Percentiles rank a stretch among this genome's conserved stretches.
Conservation (phyloP, 2,329 filamentous ascomycete genomes). For the Alternaria longipes region DNA sequence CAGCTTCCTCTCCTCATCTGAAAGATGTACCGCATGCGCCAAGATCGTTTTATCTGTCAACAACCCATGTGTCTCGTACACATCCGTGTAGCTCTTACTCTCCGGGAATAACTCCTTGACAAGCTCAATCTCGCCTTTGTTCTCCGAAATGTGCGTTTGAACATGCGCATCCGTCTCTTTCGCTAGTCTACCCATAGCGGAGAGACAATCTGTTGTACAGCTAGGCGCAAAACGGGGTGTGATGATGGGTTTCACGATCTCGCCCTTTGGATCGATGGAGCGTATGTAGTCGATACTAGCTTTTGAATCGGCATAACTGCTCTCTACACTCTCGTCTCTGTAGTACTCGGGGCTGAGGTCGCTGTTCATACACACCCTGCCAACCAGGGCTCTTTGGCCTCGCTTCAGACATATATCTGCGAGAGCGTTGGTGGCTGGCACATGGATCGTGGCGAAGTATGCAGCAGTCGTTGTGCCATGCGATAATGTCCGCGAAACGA, state of each 20-base stretch:
- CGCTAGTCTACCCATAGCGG: constrained; percentile 71
- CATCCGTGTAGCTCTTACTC: constrained; percentile 71
- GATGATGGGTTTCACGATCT: constrained; percentile 79
- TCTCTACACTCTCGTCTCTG: constrained; percentile 72
- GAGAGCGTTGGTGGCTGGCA: constrained; percentile 88
- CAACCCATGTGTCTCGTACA: constrained; percentile 79
- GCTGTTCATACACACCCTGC: constrained; percentile 92
- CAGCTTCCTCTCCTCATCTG: constrained; percentile 70
- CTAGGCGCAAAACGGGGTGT: constrained; percentile 73
- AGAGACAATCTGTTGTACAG: constrained; percentile 65
- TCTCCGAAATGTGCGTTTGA: constrained; percentile 93
- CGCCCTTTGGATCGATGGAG: constrained; percentile 69
- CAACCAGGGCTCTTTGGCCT: constrained; percentile 90
- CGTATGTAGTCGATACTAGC: constrained; percentile 66
- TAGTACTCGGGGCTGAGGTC: constrained; percentile 79
- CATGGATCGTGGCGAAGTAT: constrained; percentile 94
- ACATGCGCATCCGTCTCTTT: constrained; percentile 70
- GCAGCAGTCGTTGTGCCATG: constrained; percentile 92
- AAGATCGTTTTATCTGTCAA: constrained; percentile 79
- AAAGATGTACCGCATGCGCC: constrained; percentile 84
- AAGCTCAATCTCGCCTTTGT: constrained; percentile 74
- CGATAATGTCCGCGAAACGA: constrained; percentile 80
- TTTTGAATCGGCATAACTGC: constrained; percentile 63
- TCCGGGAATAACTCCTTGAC: constrained; percentile 76
- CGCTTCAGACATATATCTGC: constrained; percentile 79